Conservation (phyloP, 805 yeast species). For the Metschnikowia noctiluminum region DNA sequence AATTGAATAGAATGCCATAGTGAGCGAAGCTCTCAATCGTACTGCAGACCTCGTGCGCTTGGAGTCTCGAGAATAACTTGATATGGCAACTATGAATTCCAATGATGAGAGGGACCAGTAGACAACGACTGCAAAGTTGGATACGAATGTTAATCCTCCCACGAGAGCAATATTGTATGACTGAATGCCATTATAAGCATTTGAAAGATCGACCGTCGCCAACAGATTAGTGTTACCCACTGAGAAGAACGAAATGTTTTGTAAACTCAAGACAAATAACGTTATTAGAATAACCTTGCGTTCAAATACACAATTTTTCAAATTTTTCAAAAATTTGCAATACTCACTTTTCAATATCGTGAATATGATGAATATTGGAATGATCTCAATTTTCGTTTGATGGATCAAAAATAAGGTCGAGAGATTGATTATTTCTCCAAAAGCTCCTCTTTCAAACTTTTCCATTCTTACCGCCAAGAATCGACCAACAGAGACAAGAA, state of each 20-base stretch:
- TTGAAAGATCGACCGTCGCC: slow-evolving; percentile 85
- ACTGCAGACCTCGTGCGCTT: background rate
- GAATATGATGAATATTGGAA: slow-evolving; percentile 51
- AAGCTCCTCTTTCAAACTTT: background rate
- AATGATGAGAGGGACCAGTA: slow-evolving; percentile 65
- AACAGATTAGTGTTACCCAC: slow-evolving; percentile 90
- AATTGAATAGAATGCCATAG: slow-evolving; percentile 54
- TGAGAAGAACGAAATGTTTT: slow-evolving; percentile 77
- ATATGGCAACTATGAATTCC: slow-evolving; percentile 18
- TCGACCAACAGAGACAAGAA: slow-evolving; percentile 30
- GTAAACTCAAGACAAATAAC: slow-evolving; percentile 50
- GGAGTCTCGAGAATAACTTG: slow-evolving; percentile 13
- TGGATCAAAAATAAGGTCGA: slow-evolving; percentile 45
- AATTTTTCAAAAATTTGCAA: slow-evolving; percentile 6
- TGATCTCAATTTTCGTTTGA: slow-evolving; percentile 52
- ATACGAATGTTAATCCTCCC: slow-evolving; percentile 71
- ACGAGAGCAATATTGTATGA: slow-evolving; percentile 68
- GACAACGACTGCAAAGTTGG: slow-evolving; percentile 85
- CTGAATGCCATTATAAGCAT: slow-evolving; percentile 85
- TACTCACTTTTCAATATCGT: slow-evolving; percentile 23
- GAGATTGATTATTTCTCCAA: slow-evolving; percentile 33
- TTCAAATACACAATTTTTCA: slow-evolving; percentile 17
- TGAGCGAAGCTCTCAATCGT: slow-evolving; percentile 23
- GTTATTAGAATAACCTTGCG: slow-evolving; percentile 22
- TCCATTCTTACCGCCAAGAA: slow-evolving; percentile 7